phyloP scores from a whole-genome alignment of 176 grass and related monocot species.

The Aegilops speltoides region DNA sequence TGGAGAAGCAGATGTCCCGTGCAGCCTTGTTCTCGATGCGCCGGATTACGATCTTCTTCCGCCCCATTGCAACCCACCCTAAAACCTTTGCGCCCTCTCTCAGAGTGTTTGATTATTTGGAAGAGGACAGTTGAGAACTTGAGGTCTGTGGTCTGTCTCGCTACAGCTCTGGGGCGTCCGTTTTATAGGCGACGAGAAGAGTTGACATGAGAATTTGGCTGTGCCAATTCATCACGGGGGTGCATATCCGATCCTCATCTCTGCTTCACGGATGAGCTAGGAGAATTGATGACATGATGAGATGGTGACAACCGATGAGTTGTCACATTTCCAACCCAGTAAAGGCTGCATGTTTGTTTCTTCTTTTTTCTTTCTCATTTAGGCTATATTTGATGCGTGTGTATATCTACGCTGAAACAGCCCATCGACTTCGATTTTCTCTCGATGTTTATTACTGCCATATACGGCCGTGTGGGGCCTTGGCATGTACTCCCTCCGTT shows the following conservation, averaged over 20 bases:
- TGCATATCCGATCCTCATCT: not conserved
- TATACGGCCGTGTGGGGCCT: too few species aligned
- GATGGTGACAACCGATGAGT: not conserved
- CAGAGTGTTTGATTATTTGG: not conserved
- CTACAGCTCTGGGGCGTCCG: not conserved
- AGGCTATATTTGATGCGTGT: not conserved
- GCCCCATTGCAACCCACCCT: not conserved
- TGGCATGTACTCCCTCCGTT: too few species aligned
- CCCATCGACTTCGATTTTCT: not conserved
- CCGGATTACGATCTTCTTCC: not conserved
- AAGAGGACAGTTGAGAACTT: not conserved
- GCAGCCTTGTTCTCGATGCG: not conserved
- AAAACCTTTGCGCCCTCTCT: not conserved
- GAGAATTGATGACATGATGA: too few species aligned
- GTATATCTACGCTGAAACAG: not conserved
- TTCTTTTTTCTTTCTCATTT: not conserved
- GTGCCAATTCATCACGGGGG: too few species aligned
- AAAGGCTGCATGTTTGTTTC: not conserved
- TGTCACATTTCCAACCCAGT: not conserved
- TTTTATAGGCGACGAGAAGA: not conserved
- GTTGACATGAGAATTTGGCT: not conserved
- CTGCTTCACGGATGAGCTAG: too few species aligned
- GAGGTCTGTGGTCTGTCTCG: not conserved
- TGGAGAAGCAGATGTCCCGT: conserved; percentile 5
- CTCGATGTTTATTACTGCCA: too few species aligned